Conservation (phyloP, 2,329 filamentous ascomycete genomes). For the Macroventuria anomochaeta region DNA sequence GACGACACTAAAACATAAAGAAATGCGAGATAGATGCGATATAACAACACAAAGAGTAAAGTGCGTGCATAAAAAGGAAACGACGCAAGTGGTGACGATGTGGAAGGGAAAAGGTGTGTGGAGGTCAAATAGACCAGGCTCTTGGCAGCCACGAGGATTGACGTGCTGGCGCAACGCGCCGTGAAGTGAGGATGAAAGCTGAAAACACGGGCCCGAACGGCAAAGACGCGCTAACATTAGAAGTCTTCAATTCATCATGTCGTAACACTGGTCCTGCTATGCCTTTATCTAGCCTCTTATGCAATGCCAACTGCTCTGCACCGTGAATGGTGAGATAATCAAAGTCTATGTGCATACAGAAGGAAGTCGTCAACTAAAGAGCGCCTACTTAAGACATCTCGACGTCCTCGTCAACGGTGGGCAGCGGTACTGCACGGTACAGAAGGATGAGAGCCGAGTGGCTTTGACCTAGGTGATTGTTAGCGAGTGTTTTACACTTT, state of each 20-base stretch:
- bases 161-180: slow-evolving; percentile 24
- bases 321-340: slow-evolving; percentile 12
- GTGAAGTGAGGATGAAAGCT: slow-evolving; percentile 28
- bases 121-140: background rate
- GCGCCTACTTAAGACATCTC: slow-evolving; percentile 36
- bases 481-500: slow-evolving; percentile 15
- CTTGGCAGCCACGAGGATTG: slow-evolving; percentile 17
- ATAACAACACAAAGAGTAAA: slow-evolving; percentile 8
- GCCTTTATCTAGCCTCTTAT: slow-evolving; percentile 35
- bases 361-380: background rate
- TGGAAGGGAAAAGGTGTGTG: background rate
- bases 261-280: slow-evolving; percentile 24
- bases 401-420: slow-evolving; percentile 59
- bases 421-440: slow-evolving; percentile 76
- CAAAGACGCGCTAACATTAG: background rate
- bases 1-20: slow-evolving; percentile 27
- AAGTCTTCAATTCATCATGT: slow-evolving; percentile 27
- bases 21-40: slow-evolving; percentile 3
- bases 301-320: slow-evolving; percentile 39
- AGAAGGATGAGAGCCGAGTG: slow-evolving; percentile 83
- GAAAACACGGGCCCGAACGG: background rate
- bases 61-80: background rate
- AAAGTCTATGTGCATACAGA: slow-evolving; percentile 21
- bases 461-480: slow-evolving; percentile 63
- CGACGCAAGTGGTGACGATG: background rate